phyloP scores from a whole-genome alignment of 73 alveolate species.

The Effrenium voratum region DNA sequence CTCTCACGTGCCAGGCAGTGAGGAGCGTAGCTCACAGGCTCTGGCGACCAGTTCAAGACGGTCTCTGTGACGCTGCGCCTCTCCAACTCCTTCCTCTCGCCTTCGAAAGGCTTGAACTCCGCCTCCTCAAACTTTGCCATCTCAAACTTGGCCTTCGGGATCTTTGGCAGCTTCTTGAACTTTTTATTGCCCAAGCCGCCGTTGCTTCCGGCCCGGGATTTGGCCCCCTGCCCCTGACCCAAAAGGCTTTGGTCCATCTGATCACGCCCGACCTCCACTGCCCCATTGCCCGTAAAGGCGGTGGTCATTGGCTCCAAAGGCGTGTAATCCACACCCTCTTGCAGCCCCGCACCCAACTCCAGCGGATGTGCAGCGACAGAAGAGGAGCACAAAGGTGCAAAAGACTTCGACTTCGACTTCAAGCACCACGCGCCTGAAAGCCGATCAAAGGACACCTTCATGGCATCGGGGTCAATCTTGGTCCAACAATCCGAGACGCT shows the following conservation, averaged over 20 bases:
- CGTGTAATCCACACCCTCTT: background rate
- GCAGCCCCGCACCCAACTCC: background rate
- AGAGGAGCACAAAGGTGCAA: background rate
- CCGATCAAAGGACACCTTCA: constrained; percentile 10
- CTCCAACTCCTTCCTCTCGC: constrained; percentile 5
- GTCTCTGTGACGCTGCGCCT: constrained; percentile 7
- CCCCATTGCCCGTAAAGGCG: constrained; percentile 26
- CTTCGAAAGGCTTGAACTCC: constrained; percentile 37
- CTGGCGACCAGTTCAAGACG: background rate
- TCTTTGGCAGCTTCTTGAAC: constrained; percentile 31
- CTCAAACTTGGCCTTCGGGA: constrained; percentile 4
- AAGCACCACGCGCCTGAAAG: constrained; percentile 37
- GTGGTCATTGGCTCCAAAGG: constrained; percentile 10
- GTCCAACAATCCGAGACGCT: too few relatives aligned
- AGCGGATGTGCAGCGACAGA: constrained; percentile 9
- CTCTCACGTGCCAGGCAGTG: constrained; percentile 36
- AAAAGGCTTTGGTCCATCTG: background rate
- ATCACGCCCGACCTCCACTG: constrained; percentile 18
- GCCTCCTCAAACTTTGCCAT: constrained; percentile 39
- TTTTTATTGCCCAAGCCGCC: constrained; percentile 36
- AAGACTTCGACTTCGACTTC: background rate
- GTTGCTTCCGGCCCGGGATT: background rate
- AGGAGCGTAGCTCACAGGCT: background rate
- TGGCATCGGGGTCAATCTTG: too few relatives aligned
- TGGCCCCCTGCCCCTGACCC: background rate